Percentiles rank a stretch among this genome's conserved stretches.
These are phyloP conservation scores for Kalmusia sp. DNA, from an alignment of 2,329 filamentous ascomycete species.

Conservation along the genomic window DNA sequence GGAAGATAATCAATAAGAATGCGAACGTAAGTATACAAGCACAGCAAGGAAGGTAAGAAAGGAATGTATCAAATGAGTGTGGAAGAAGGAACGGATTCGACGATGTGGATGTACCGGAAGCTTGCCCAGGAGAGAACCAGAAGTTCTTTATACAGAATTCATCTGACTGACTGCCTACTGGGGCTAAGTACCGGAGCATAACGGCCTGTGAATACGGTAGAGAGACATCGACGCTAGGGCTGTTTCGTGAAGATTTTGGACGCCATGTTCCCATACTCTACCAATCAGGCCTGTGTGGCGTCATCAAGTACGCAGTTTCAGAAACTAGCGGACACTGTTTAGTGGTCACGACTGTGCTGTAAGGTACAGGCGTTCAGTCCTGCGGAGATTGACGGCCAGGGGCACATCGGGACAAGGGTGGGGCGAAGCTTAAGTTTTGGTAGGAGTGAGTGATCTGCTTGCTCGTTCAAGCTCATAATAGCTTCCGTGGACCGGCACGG, in stretches of 20 bases:
- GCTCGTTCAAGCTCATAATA: conserved; percentile 13
- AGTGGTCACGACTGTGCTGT: background rate
- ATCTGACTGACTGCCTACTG: background rate
- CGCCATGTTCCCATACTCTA: background rate
- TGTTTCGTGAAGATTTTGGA: background rate
- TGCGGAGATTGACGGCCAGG: conserved; percentile 7
- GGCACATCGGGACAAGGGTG: background rate
- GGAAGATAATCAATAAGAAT: no score
- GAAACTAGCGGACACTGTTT: background rate
- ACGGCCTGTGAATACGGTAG: background rate
- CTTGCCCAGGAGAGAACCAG: background rate
- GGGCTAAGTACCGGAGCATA: conserved; percentile 3
- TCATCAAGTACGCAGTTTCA: background rate
- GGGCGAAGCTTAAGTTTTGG: conserved; percentile 1
- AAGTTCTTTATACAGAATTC: conserved; percentile 10
- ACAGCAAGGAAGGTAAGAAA: background rate
- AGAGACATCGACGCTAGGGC: background rate
- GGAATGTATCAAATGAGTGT: conserved; percentile 3
- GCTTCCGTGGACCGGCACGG: background rate
- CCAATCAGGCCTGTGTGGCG: background rate
- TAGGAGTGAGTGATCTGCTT: background rate
- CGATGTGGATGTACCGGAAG: background rate
- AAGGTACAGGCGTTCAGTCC: background rate
- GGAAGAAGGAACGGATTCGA: background rate
- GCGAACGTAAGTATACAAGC: background rate